Base-by-base conservation (phyloP, 2,329 filamentous ascomycete species). In the Epichloe elymi region DNA sequence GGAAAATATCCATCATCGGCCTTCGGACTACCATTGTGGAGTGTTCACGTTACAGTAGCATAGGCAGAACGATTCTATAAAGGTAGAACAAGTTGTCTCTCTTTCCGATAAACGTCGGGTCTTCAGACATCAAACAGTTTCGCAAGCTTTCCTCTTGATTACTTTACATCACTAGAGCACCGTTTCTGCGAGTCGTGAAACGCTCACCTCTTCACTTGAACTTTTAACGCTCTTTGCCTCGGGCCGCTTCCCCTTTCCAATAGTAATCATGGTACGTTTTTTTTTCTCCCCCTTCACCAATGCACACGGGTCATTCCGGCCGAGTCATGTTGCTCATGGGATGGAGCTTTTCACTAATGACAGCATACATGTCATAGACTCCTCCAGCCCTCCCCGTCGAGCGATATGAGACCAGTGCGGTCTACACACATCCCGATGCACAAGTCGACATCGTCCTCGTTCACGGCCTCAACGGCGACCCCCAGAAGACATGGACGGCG, bases 381-480 rank as follows among this genome's bases (percentile, higher is more conserved):
- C 37, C 26, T 15, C 17, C 43, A 12, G 1, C 26, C 26, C 6
- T 46, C 17, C 43, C 43, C 36, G 36, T 68, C 45, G 53, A 56
- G 19, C 76, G 78, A 19, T 80, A 75, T 65, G 79, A 81, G 62
- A 69, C 76, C 49, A 81, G 78, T 1, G 71, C 75, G 46, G 76
- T 82, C 46, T 81, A 78, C 61, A 73, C 70, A 0, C 77, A 81
- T 51, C 77, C 78, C 7, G 68, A 79, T 51, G 79, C 79, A 49
- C 72, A 73, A 53, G 78, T 76, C 59, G 79, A 82, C 59, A 79
- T 88, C 41, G 76, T 88, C 26, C 77, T 88, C 54, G 80, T 88
- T 33, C 84, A 88, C 59, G 84, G 84, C 37, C 74, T 79, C 51
- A 86, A 86, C 62, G 84, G 84, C 35, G 68, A 80, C 23, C 82